phyloP scores from a whole-genome alignment of 2,329 filamentous ascomycete species.

The Seiridium unicorne region DNA sequence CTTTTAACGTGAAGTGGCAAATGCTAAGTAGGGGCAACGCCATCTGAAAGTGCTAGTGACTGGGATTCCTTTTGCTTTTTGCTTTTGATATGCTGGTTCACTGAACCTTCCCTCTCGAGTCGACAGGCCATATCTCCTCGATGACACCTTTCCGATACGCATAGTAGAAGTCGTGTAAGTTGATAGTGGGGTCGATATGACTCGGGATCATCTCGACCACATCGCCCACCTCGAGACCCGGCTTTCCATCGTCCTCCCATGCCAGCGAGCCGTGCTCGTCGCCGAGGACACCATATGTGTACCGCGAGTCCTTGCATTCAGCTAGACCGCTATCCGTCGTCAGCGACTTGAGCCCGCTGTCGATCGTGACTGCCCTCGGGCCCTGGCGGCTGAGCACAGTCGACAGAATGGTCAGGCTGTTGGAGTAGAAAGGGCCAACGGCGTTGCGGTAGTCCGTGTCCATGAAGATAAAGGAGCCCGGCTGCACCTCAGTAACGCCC shows the following conservation, averaged over 20 bases:
- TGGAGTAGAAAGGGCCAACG: slow-evolving; percentile 44
- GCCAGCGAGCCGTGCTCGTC: slow-evolving; percentile 47
- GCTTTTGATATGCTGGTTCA: slow-evolving; percentile 19
- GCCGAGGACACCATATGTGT: slow-evolving; percentile 41
- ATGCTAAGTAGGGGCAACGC: too few species aligned
- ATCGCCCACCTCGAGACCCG: slow-evolving; percentile 40
- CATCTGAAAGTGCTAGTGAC: too few species aligned
- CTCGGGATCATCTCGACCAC: slow-evolving; percentile 51
- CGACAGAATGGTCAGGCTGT: slow-evolving; percentile 46
- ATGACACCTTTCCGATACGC: slow-evolving; percentile 45
- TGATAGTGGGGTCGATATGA: slow-evolving; percentile 54
- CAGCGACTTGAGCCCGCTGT: slow-evolving; percentile 47
- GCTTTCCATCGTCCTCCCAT: slow-evolving; percentile 33
- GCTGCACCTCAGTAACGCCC: slow-evolving; percentile 53
- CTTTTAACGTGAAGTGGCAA: too few species aligned
- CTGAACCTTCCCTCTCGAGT: slow-evolving; percentile 50
- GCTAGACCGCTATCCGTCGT: slow-evolving; percentile 51
- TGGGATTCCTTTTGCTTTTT: background rate
- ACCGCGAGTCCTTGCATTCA: slow-evolving; percentile 42
- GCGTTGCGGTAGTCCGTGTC: slow-evolving; percentile 55
- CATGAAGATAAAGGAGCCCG: slow-evolving; percentile 56
- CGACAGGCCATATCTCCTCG: slow-evolving; percentile 51
- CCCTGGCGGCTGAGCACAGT: slow-evolving; percentile 49
- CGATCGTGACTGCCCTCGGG: slow-evolving; percentile 42
- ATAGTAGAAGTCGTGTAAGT: slow-evolving; percentile 50